phyloP scores from a whole-genome alignment of 2,329 filamentous ascomycete genomes.

The Emydomyces testavorans region DNA sequence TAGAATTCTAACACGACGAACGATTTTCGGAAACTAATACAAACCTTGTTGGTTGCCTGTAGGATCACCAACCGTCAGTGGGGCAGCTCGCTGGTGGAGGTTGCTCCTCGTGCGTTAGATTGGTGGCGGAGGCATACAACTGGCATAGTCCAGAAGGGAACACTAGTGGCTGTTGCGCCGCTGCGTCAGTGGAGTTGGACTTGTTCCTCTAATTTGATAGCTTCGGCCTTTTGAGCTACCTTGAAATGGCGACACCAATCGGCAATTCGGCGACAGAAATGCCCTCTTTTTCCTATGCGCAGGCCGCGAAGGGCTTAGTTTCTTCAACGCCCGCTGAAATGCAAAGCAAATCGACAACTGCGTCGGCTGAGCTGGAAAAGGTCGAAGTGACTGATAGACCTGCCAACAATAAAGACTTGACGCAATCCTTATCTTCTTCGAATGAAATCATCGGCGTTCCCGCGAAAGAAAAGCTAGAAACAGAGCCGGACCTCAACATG shows the following conservation, averaged over 20 bases:
- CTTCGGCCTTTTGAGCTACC: not conserved
- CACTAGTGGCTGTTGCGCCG: not conserved
- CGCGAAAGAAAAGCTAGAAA: not conserved
- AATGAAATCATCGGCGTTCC: not conserved
- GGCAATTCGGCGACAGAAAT: slow-evolving; percentile 30
- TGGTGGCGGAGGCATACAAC: slow-evolving; percentile 3
- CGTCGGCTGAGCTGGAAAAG: slow-evolving; percentile 24
- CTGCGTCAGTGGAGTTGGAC: not conserved
- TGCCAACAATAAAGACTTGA: slow-evolving; percentile 24
- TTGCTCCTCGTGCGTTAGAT: slow-evolving; percentile 6
- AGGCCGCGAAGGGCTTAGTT: slow-evolving; percentile 76
- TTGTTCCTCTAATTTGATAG: not conserved
- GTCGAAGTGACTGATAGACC: slow-evolving; percentile 22
- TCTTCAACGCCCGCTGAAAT: slow-evolving; percentile 33
- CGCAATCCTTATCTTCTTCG: slow-evolving; percentile 8
- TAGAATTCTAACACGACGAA: not conserved
- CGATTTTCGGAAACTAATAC: not conserved
- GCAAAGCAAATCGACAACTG: slow-evolving; percentile 22
- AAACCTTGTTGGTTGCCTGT: not conserved
- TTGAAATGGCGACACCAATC: slow-evolving; percentile 34
- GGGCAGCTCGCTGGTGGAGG: slow-evolving; percentile 15
- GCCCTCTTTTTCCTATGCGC: slow-evolving; percentile 78
- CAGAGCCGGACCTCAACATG: slow-evolving; percentile 14
- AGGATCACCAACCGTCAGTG: slow-evolving; percentile 11
- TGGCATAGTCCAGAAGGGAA: slow-evolving; percentile 2